A percentile compares a stretch with the other conserved stretches of the same genome.
phyloP scores from a whole-genome alignment of 805 yeast species.

The Lipomyces oligophaga region DNA sequence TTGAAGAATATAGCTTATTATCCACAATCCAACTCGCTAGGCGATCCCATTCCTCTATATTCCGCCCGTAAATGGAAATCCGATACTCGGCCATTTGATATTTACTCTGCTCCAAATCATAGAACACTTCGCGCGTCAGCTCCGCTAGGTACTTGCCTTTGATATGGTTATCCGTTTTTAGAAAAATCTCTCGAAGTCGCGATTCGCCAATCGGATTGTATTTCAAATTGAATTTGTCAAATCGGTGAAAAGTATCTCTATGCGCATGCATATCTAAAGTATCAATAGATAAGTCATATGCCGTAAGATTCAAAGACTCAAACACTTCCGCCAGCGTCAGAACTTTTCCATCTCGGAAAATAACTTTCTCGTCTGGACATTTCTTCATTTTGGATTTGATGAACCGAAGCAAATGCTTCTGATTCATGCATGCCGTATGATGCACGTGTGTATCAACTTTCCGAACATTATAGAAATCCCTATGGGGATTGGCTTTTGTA shows the following conservation, averaged over 20 bases:
- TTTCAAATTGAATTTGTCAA: slow-evolving; percentile 94
- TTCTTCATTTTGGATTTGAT: slow-evolving; percentile 92
- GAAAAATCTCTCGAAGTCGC: slow-evolving; percentile 88
- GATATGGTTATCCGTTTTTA: slow-evolving; percentile 92
- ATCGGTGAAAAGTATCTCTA: slow-evolving; percentile 94
- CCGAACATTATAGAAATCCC: slow-evolving; percentile 95
- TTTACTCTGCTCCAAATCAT: slow-evolving; percentile 89
- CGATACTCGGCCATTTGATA: slow-evolving; percentile 97
- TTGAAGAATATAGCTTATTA: slow-evolving; percentile 83
- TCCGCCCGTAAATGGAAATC: slow-evolving; percentile 90
- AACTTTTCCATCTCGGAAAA: slow-evolving; percentile 85
- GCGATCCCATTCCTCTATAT: slow-evolving; percentile 89
- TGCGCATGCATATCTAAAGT: slow-evolving; percentile 99
- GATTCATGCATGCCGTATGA: slow-evolving; percentile 99
- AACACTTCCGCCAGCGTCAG: slow-evolving; percentile 87
- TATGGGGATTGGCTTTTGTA: slow-evolving; percentile 88
- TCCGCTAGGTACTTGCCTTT: slow-evolving; percentile 88
- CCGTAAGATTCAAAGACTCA: slow-evolving; percentile 82
- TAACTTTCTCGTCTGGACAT: slow-evolving; percentile 75
- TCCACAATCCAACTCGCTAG: slow-evolving; percentile 94
- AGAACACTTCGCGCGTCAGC: slow-evolving; percentile 84
- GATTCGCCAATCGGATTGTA: slow-evolving; percentile 99
- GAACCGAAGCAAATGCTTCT: slow-evolving; percentile 89
- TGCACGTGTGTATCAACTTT: slow-evolving; percentile 98
- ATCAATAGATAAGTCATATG: slow-evolving; percentile 92